Conservation (phyloP, 1,139 yeast genomes). For the Pichia kudriavzevii region DNA sequence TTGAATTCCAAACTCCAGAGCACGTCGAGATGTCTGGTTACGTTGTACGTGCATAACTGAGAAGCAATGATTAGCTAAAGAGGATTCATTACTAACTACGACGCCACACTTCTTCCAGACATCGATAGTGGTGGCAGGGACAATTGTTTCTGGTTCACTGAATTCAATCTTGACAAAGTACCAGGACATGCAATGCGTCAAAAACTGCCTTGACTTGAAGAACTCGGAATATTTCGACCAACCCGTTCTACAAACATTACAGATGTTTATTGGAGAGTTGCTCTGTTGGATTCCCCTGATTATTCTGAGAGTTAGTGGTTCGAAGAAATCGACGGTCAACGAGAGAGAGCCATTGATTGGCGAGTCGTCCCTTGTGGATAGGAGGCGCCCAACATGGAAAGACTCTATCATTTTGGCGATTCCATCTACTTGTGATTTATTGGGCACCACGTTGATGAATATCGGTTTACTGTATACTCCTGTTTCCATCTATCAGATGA, state of each 20-base stretch:
- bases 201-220: constrained; percentile 43
- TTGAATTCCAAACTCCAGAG: too few relatives aligned
- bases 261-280: constrained; percentile 76
- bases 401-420: constrained; percentile 36
- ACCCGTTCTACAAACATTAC: constrained; percentile 73
- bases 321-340: background rate
- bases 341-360: background rate
- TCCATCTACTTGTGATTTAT: constrained; percentile 66
- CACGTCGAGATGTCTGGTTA: too few relatives aligned
- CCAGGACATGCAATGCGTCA: constrained; percentile 72
- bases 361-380: too few relatives aligned
- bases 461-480: constrained; percentile 71
- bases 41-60: too few relatives aligned
- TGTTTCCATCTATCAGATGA: constrained; percentile 82
- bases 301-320: constrained; percentile 8
- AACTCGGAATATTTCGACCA: constrained; percentile 53
- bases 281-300: constrained; percentile 39
- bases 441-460: constrained; percentile 70
- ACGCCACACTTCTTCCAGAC: too few relatives aligned
- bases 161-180: constrained; percentile 70
- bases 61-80: too few relatives aligned
- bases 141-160: constrained; percentile 62
- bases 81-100: too few relatives aligned
- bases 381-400: constrained; percentile 13
- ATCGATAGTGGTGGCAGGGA: constrained; percentile 38